Conservation (phyloP, 768 basidiomycete species). For the Boletus sensibilis region DNA sequence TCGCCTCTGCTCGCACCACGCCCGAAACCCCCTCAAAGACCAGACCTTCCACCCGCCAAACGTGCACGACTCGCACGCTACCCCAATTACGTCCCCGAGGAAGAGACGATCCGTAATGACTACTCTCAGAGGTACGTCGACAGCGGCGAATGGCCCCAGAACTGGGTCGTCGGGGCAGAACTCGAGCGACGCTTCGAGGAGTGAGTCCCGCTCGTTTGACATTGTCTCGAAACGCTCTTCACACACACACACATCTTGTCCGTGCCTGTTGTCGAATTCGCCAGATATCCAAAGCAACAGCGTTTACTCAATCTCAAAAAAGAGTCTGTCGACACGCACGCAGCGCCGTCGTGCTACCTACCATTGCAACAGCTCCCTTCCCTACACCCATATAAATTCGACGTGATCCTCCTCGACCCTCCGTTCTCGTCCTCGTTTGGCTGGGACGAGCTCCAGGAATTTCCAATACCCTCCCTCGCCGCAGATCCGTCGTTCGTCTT, state of each 20-base stretch:
- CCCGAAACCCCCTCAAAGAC: constrained; percentile 39
- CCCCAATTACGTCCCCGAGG: constrained; percentile 83
- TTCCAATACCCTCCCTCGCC: constrained; percentile 80
- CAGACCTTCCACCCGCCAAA: constrained; percentile 67
- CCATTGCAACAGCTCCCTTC: constrained; percentile 54
- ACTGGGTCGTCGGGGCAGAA: constrained; percentile 88
- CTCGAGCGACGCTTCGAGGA: constrained; percentile 91
- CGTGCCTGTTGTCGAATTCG: neutral
- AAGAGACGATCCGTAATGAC: constrained; percentile 96
- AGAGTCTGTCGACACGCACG: constrained; percentile 63
- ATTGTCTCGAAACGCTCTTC: neutral
- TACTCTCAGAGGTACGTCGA: constrained; percentile 90
- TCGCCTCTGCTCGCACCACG: constrained; percentile 41
- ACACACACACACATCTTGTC: neutral
- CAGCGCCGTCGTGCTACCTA: constrained; percentile 75
- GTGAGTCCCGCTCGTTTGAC: constrained; percentile 49
- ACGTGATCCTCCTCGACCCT: constrained; percentile 88
- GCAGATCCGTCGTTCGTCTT: constrained; percentile 94
- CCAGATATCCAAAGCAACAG: constrained; percentile 92
- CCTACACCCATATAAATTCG: constrained; percentile 73
- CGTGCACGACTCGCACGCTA: constrained; percentile 69
- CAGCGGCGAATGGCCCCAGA: constrained; percentile 90
- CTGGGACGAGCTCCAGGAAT: constrained; percentile 79
- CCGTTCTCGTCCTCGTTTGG: constrained; percentile 84
- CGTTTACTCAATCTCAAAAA: constrained; percentile 83